A percentile compares a stretch with the other conserved stretches of the same genome.
Conservation (phyloP, 202 grass and related monocot species). For the Carex sylvatica region DNA sequence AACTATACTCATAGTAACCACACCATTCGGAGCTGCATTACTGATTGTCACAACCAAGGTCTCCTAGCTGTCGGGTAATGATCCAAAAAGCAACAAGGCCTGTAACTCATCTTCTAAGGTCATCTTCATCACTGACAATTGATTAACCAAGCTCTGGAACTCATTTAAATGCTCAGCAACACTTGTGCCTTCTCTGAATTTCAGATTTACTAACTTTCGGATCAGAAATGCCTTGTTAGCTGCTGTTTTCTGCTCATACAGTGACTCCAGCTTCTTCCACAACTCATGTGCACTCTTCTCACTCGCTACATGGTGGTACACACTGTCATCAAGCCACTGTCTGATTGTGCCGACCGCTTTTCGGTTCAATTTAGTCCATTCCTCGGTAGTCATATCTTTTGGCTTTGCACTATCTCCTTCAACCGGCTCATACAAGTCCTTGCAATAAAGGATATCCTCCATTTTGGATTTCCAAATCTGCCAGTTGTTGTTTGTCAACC, state of each 20-base stretch:
- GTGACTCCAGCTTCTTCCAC: neutral
- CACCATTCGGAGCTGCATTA: neutral
- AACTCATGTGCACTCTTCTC: neutral
- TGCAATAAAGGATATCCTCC: too few species aligned
- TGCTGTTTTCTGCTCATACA: neutral
- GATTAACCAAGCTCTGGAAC: neutral
- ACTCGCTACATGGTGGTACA: neutral
- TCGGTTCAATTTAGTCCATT: neutral
- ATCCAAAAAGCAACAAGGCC: neutral
- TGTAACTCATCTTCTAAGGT: slow-evolving; percentile 1
- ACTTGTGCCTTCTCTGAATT: neutral
- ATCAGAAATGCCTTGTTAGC: neutral
- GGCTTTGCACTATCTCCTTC: neutral
- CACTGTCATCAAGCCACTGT: neutral
- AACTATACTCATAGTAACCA: neutral
- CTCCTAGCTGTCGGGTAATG: neutral
- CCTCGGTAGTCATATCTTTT: too few species aligned
- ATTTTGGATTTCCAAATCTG: too few species aligned
- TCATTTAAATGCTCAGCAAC: too few species aligned
- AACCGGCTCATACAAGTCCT: too few species aligned
- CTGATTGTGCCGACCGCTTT: neutral
- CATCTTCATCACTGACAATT: neutral
- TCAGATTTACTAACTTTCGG: neutral
- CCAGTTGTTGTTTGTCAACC: too few species aligned
- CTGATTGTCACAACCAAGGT: neutral